A percentile compares a stretch with the other conserved stretches of the same genome.
Evolutionary conservation across 2,329 filamentous ascomycete species (phyloP).

Genomic region (Colletotrichum siamense): DNA sequence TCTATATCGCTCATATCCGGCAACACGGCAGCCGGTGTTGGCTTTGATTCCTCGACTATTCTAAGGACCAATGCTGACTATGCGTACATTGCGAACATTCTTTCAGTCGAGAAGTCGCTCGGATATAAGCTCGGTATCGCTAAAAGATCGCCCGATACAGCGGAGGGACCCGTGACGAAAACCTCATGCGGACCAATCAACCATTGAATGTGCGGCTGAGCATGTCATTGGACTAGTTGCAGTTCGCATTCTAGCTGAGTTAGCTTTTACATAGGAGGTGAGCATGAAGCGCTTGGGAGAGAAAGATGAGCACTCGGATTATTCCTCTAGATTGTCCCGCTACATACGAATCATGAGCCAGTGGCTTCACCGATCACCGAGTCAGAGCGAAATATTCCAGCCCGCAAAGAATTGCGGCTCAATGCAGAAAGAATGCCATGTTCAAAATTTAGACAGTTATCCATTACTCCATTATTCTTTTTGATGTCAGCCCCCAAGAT

Average conservation of each 20-base stretch:
- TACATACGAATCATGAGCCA: neutral
- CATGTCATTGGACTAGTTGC: neutral
- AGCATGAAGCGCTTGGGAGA: neutral
- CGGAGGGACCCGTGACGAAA: neutral
- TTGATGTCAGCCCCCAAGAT: neutral
- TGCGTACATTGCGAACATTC: neutral
- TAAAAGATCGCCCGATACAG: neutral
- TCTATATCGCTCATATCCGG: neutral
- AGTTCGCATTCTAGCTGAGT: rapidly evolving
- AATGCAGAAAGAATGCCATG: neutral
- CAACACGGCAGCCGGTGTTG: neutral
- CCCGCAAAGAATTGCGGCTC: neutral
- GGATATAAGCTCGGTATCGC: neutral
- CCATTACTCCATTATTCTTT: neutral
- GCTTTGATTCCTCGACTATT: neutral
- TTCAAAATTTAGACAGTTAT: neutral
- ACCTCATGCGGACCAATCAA: neutral
- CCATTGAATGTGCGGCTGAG: neutral
- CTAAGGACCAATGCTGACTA: neutral
- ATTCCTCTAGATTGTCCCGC: neutral
- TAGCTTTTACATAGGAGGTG: rapidly evolving
- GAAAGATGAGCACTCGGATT: neutral
- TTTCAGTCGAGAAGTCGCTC: neutral
- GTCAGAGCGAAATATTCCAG: neutral
- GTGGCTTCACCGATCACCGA: neutral